phyloP scores from a whole-genome alignment of 305 asterid species.

The Rubia occidens region DNA sequence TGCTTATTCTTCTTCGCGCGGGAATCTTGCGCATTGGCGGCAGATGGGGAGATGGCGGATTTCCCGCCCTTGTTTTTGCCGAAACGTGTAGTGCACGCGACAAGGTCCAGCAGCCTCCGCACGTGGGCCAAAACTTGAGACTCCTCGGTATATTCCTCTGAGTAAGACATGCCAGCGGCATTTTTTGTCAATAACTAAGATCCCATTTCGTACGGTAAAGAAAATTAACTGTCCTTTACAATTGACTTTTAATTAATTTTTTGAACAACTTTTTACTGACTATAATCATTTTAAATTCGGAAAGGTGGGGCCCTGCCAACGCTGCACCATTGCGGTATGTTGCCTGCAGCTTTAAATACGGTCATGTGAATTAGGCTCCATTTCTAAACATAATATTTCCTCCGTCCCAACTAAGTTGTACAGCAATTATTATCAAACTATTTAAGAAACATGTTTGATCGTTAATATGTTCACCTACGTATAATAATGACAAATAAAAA shows the following conservation, averaged over 20 bases:
- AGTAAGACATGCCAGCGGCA: conserved; percentile 30
- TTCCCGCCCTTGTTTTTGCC: conserved; percentile 51
- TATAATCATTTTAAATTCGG: background rate
- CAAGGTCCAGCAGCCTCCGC: conserved; percentile 85
- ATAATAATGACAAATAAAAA: too few relatives aligned
- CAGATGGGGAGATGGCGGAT: conserved; percentile 13
- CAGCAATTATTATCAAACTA: too few relatives aligned
- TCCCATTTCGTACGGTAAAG: background rate
- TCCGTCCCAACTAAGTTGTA: too few relatives aligned
- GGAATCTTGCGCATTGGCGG: conserved; percentile 32
- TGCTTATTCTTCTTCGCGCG: conserved; percentile 40
- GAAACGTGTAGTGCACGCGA: conserved; percentile 98
- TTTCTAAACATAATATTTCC: background rate
- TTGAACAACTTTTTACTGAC: background rate
- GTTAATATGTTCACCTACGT: too few relatives aligned
- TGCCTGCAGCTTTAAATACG: background rate
- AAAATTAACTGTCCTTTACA: background rate
- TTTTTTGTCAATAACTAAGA: conserved; percentile 28
- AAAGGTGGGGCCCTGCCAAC: too few relatives aligned
- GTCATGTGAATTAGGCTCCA: background rate
- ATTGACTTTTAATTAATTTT: background rate
- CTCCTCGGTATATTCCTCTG: conserved; percentile 86
- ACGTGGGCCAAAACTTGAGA: conserved; percentile 74
- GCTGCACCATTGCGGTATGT: background rate
- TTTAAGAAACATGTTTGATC: too few relatives aligned